A percentile compares a stretch with the other conserved stretches of the same genome.
Evolutionary conservation across 2,329 filamentous ascomycete species (phyloP).

Genomic region (Thelonectria discophora): DNA sequence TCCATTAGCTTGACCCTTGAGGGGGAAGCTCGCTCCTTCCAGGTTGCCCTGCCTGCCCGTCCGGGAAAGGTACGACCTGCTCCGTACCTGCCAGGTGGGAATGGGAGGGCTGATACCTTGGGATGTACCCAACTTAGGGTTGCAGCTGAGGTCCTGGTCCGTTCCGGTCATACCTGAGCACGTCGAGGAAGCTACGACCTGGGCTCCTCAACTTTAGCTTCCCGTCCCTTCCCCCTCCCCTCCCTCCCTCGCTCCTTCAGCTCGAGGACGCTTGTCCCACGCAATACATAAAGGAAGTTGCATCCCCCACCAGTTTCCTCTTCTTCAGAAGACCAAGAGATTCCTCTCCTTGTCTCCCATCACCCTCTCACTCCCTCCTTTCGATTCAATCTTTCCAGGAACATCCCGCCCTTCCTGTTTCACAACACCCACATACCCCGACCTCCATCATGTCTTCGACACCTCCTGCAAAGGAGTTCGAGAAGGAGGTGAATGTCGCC

Average conservation of each 20-base stretch:
- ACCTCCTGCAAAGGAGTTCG: slow-evolving; percentile 20
- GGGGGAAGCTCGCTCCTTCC: slow-evolving; percentile 12
- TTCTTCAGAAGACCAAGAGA: slow-evolving; percentile 17
- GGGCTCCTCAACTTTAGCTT: not conserved
- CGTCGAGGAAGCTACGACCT: not conserved
- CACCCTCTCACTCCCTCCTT: not conserved
- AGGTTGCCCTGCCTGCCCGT: slow-evolving; percentile 4
- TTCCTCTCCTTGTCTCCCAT: slow-evolving; percentile 13
- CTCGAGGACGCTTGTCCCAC: slow-evolving; percentile 7
- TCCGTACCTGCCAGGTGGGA: too few species aligned
- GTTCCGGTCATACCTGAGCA: not conserved
- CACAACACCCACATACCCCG: not conserved
- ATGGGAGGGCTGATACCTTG: too few species aligned
- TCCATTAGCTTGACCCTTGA: not conserved
- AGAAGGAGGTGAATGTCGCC: slow-evolving; percentile 13
- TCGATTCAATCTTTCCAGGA: slow-evolving; percentile 11
- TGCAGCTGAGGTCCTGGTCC: not conserved
- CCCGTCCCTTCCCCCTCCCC: slow-evolving; percentile 9
- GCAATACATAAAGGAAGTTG: slow-evolving; percentile 20
- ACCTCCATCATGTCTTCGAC: slow-evolving; percentile 21
- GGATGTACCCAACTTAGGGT: too few species aligned
- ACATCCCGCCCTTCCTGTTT: slow-evolving; percentile 3
- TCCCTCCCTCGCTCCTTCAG: slow-evolving; percentile 3
- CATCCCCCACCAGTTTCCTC: slow-evolving; percentile 16
- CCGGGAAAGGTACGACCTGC: not conserved